These are phyloP conservation scores for Cytospora paraplurivora DNA, from an alignment of 2,329 filamentous ascomycete genomes.

Conservation along the genomic window DNA sequence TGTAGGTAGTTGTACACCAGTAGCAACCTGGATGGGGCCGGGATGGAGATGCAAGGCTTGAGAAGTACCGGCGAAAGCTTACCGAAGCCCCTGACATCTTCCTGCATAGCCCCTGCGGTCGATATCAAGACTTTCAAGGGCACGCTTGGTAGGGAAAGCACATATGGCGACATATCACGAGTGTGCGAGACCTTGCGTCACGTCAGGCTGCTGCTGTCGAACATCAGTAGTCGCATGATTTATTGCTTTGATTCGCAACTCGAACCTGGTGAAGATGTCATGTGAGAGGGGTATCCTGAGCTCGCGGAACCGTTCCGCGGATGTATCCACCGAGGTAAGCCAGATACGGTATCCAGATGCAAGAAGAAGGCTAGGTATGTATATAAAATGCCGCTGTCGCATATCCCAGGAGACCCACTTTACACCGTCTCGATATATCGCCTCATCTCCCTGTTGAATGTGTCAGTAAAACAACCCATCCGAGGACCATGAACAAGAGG, in stretches of 20 bases:
- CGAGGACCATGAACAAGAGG: not conserved
- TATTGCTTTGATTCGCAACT: conserved; percentile 1
- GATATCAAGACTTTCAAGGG: not conserved
- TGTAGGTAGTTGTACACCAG: not conserved
- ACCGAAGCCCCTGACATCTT: not conserved
- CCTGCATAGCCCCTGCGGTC: not conserved
- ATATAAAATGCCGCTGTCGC: not conserved
- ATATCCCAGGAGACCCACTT: not conserved
- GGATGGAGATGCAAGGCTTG: not conserved
- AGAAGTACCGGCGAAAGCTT: not conserved
- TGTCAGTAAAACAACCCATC: not conserved
- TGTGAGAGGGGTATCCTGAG: conserved; percentile 25
- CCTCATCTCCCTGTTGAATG: conserved; percentile 65
- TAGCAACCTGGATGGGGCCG: not conserved
- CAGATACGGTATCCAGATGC: not conserved
- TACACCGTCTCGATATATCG: conserved; percentile 78
- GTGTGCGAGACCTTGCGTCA: not conserved
- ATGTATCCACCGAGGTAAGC: conserved; percentile 6
- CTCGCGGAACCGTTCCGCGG: conserved; percentile 4
- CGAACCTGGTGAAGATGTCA: conserved; percentile 2
- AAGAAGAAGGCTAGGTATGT: not conserved
- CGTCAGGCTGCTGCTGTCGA: conserved; percentile 6
- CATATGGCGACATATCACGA: not conserved
- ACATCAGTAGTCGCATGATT: conserved; percentile 9
- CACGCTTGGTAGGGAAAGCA: not conserved